Conservation (phyloP, 768 basidiomycete species). For the Calocybe cyanea region DNA sequence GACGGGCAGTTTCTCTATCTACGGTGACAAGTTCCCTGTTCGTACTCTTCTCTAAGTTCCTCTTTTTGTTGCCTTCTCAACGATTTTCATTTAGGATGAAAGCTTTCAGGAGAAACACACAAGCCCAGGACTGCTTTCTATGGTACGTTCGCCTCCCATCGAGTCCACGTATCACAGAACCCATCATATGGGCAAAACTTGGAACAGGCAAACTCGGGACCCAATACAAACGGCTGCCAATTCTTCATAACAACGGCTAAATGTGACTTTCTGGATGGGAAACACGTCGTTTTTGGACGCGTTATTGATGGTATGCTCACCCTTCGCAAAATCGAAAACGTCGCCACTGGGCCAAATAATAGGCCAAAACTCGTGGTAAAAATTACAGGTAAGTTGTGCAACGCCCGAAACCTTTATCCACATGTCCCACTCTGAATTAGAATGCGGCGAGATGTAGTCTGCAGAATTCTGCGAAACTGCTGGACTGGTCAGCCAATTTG, state of each 20-base stretch:
- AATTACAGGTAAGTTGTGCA: conserved; percentile 58
- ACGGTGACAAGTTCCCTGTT: conserved; percentile 91
- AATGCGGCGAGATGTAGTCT: conserved; percentile 14
- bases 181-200: conserved; percentile 1
- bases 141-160: conserved; percentile 48
- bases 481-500: too few relatives aligned
- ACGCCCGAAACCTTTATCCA: conserved; percentile 54
- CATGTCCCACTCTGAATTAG: background rate
- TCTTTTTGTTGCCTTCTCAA: background rate
- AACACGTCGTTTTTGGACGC: conserved; percentile 90
- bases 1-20: conserved; percentile 95
- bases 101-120: conserved; percentile 91
- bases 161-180: background rate
- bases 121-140: conserved; percentile 83
- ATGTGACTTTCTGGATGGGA: conserved; percentile 93
- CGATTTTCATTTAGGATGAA: conserved; percentile 62
- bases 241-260: conserved; percentile 97
- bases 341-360: conserved; percentile 88
- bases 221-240: conserved; percentile 94
- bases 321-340: conserved; percentile 93
- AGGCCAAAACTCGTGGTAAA: conserved; percentile 86
- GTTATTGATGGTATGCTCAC: conserved; percentile 94
- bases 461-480: background rate
- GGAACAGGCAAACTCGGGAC: conserved; percentile 89
- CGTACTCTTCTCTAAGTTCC: conserved; percentile 20